Conservation (phyloP, 805 yeast species). For the Zygoascus tannicola region DNA sequence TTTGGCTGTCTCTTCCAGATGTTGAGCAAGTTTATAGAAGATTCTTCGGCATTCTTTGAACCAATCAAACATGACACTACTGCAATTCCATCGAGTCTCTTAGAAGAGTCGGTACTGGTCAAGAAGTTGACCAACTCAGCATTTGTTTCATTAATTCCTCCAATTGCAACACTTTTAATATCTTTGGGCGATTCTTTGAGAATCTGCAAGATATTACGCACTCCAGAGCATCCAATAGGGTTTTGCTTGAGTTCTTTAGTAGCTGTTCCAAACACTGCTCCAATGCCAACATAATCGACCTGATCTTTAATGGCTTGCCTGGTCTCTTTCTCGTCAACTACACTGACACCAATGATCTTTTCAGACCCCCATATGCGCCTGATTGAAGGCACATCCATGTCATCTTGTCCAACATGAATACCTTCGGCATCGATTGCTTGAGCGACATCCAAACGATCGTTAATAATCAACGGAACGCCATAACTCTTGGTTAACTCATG, state of each 20-base stretch:
- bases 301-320: constrained; percentile 39
- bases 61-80: constrained; percentile 84
- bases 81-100: constrained; percentile 68
- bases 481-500: constrained; percentile 51
- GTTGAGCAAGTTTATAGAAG: constrained; percentile 36
- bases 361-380: constrained; percentile 55
- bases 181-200: constrained; percentile 31
- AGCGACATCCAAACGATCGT: constrained; percentile 83
- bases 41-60: constrained; percentile 39
- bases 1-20: constrained; percentile 9
- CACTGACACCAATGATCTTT: constrained; percentile 74
- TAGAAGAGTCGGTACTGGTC: constrained; percentile 34
- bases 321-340: constrained; percentile 50
- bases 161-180: constrained; percentile 65
- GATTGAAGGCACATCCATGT: constrained; percentile 53
- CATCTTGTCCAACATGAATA: constrained; percentile 88
- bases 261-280: constrained; percentile 63
- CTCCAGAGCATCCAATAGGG: constrained; percentile 66
- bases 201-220: constrained; percentile 42
- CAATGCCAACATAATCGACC: constrained; percentile 78
- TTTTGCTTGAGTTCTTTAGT: constrained; percentile 54
- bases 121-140: constrained; percentile 48
- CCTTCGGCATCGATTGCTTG: constrained; percentile 86
- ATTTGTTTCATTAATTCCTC: constrained; percentile 64
- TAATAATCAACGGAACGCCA: constrained; percentile 69